phyloP scores from a whole-genome alignment of 2,329 filamentous ascomycete genomes.

The Beauveria australis region DNA sequence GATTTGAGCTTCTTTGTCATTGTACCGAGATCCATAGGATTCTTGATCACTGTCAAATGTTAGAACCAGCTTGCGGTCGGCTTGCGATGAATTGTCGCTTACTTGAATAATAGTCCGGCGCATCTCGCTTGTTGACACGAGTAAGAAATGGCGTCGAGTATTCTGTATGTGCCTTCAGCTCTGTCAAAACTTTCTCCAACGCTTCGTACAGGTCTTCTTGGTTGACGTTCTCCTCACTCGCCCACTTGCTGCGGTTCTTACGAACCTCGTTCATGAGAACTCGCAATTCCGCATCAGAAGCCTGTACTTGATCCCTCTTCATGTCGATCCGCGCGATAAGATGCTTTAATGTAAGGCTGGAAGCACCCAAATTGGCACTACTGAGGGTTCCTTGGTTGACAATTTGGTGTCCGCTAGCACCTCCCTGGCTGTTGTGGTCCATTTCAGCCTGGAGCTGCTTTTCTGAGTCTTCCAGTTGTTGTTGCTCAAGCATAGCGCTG shows the following conservation, averaged over 20 bases:
- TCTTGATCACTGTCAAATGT: constrained; percentile 66
- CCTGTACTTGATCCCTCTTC: constrained; percentile 81
- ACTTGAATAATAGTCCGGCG: constrained; percentile 89
- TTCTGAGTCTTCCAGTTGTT: constrained; percentile 92
- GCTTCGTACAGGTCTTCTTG: constrained; percentile 98
- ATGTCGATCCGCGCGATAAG: constrained; percentile 92
- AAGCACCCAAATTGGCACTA: constrained; percentile 89
- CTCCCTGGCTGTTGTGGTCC: constrained; percentile 49
- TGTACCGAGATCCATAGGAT: constrained; percentile 92
- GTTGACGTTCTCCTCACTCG: constrained; percentile 92
- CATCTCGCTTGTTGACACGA: constrained; percentile 92
- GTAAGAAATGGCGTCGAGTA: constrained; percentile 95
- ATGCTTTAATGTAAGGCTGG: constrained; percentile 92
- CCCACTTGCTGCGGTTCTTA: constrained; percentile 98
- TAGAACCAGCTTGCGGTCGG: constrained; percentile 18
- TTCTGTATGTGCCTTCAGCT: constrained; percentile 94
- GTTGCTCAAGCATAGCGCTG: constrained; percentile 95
- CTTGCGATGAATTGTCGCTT: constrained; percentile 33
- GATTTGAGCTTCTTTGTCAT: constrained; percentile 97
- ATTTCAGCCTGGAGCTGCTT: constrained; percentile 94
- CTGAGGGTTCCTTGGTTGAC: constrained; percentile 82
- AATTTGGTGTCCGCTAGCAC: constrained; percentile 39
- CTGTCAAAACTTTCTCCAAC: constrained; percentile 90
- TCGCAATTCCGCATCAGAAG: constrained; percentile 86
- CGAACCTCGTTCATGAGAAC: constrained; percentile 94